Evolutionary conservation across 257 asterid genomes (phyloP).

Genomic region (Ocimum tenuiflorum): DNA sequence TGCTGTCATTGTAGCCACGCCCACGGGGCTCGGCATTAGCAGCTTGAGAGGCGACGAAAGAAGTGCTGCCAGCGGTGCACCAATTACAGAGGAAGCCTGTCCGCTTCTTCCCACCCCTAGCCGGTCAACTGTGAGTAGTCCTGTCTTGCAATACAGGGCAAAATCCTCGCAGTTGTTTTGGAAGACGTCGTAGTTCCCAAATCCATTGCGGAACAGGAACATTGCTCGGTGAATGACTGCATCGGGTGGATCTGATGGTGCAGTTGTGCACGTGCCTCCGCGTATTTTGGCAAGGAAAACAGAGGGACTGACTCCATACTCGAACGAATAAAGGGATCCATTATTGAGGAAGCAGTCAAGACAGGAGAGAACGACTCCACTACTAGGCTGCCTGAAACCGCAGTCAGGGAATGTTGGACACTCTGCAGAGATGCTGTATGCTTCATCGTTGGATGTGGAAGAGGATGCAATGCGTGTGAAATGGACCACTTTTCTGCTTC

Average conservation of each 20-base stretch:
- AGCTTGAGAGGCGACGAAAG: constrained; percentile 74
- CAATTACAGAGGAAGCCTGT: constrained; percentile 78
- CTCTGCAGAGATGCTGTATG: constrained; percentile 26
- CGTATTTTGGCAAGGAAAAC: constrained; percentile 70
- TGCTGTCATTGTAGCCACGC: constrained; percentile 72
- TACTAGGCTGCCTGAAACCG: constrained; percentile 66
- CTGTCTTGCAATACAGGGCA: constrained; percentile 89
- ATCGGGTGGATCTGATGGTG: constrained; percentile 56
- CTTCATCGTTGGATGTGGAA: constrained; percentile 27
- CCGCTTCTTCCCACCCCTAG: constrained; percentile 84
- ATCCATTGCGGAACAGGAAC: constrained; percentile 75
- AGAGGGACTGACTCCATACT: constrained; percentile 67
- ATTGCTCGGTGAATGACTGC: constrained; percentile 74
- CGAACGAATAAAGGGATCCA: constrained; percentile 65
- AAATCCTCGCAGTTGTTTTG: constrained; percentile 96
- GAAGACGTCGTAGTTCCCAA: constrained; percentile 71
- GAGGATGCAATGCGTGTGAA: constrained; percentile 54
- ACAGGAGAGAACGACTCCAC: constrained; percentile 79
- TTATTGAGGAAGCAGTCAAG: constrained; percentile 70
- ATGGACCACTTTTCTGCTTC: constrained; percentile 88
- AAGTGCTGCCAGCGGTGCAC: constrained; percentile 90
- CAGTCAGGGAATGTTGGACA: constrained; percentile 79
- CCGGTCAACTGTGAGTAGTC: constrained; percentile 67
- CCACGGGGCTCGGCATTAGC: constrained; percentile 75
- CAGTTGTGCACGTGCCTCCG: constrained; percentile 93